These are phyloP conservation scores for Rachicladosporium sp. DNA, from an alignment of 2,329 filamentous ascomycete species.

Conservation along the genomic window DNA sequence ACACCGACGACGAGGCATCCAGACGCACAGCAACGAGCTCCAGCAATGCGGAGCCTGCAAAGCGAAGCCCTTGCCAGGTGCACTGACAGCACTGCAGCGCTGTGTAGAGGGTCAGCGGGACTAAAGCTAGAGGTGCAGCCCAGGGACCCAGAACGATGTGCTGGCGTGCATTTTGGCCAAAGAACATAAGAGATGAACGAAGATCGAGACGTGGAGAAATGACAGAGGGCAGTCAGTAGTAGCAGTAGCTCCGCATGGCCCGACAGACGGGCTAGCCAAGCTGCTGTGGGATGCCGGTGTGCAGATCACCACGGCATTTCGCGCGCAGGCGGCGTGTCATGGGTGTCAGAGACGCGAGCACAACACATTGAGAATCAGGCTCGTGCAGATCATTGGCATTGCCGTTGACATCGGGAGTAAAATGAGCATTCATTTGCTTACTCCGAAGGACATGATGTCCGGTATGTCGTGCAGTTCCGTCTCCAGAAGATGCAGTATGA, in stretches of 20 bases:
- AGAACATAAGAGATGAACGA: constrained; percentile 36
- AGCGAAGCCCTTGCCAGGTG: constrained; percentile 7
- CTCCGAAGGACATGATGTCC: constrained; percentile 16
- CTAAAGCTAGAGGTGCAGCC: constrained; percentile 11
- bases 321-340: constrained; percentile 3
- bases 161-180: constrained; percentile 78
- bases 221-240: constrained; percentile 2
- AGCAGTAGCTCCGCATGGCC: constrained; percentile 18
- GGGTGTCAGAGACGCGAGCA: constrained; percentile 7
- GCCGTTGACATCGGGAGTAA: constrained; percentile 4
- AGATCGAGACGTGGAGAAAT: constrained; percentile 20
- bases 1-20: constrained; percentile 15
- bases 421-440: constrained; percentile 4
- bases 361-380: constrained; percentile 2
- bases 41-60: constrained; percentile 12
- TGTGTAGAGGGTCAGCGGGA: constrained; percentile 13
- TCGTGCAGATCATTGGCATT: constrained; percentile 10
- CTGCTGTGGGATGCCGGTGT: constrained; percentile 12
- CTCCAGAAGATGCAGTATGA: constrained; percentile 5
- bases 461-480: constrained; percentile 11
- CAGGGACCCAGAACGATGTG: constrained; percentile 58
- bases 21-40: constrained; percentile 8
- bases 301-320: constrained; percentile 20
- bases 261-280: constrained; percentile 7
- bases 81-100: constrained; percentile 3